Conservation (phyloP, 192 early-diverging fungal genomes). For the Mortierella hygrophila region DNA sequence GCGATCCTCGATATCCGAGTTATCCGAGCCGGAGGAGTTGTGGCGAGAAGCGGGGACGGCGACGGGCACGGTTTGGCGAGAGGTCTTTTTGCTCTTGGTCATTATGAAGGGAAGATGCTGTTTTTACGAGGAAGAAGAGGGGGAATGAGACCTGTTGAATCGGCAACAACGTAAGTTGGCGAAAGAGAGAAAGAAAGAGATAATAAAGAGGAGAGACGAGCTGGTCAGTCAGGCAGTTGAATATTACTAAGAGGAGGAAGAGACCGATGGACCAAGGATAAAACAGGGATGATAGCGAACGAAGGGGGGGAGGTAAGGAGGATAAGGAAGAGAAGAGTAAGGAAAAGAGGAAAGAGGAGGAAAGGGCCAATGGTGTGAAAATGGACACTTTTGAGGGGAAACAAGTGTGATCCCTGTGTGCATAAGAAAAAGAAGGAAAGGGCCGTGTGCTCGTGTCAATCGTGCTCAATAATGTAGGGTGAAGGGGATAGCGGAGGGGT, state of each 20-base stretch:
- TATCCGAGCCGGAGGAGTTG: conserved; percentile 48
- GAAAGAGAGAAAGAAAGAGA: neutral
- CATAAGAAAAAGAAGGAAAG: neutral
- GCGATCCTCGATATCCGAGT: conserved; percentile 38
- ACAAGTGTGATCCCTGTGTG: neutral
- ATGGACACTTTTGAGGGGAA: neutral
- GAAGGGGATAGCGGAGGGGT: neutral
- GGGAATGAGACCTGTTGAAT: neutral
- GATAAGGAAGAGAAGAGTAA: neutral
- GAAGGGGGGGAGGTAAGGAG: neutral
- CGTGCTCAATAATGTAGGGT: neutral
- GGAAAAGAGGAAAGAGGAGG: neutral
- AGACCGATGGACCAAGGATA: neutral
- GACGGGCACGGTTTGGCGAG: conserved; percentile 9
- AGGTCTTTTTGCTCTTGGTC: conserved; percentile 25
- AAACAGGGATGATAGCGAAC: neutral
- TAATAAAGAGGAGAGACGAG: neutral
- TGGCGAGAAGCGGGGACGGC: conserved; percentile 18
- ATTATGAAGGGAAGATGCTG: conserved; percentile 29
- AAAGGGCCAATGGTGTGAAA: neutral
- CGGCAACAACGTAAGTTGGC: conserved; percentile 1
- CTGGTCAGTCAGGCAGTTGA: neutral
- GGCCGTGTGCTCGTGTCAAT: conserved; percentile 6
- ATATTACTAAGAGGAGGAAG: neutral
- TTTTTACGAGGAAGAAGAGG: neutral